These are phyloP conservation scores for Yarrowia sp. DNA, from an alignment of 805 yeast genomes.

Conservation along the genomic window DNA sequence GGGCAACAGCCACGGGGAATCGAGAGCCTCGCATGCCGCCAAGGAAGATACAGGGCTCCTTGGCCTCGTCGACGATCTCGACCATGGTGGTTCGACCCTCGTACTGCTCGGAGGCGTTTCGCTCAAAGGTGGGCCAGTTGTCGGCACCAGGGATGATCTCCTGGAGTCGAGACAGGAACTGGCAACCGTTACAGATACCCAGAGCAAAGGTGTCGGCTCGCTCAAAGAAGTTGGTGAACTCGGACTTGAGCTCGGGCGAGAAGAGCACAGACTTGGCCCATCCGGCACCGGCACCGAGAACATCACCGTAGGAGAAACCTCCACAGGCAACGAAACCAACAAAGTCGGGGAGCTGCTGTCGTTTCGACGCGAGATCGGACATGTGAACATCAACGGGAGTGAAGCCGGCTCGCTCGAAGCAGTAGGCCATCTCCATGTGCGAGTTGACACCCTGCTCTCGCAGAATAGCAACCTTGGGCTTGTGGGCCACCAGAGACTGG, in stretches of 20 bases:
- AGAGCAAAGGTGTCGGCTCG: conserved; percentile 92
- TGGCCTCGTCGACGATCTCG: conserved; percentile 62
- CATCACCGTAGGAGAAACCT: conserved; percentile 98
- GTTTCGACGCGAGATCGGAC: conserved; percentile 82
- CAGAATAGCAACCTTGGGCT: conserved; percentile 90
- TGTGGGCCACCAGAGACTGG: conserved; percentile 37
- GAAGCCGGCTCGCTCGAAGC: conserved; percentile 92
- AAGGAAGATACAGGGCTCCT: conserved; percentile 65
- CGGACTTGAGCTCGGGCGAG: conserved; percentile 70
- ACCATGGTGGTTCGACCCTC: conserved; percentile 93
- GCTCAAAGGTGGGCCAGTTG: conserved; percentile 93
- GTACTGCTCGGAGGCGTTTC: conserved; percentile 88
- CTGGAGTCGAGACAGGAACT: conserved; percentile 83
- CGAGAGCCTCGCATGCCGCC: conserved; percentile 90
- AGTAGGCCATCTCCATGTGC: conserved; percentile 97
- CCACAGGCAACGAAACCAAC: conserved; percentile 98
- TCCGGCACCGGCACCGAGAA: conserved; percentile 96
- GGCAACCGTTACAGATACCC: conserved; percentile 99
- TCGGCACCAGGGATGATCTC: conserved; percentile 89
- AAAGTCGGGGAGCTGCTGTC: conserved; percentile 63
- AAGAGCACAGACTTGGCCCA: conserved; percentile 97
- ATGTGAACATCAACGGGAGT: conserved; percentile 93
- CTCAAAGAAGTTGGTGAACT: conserved; percentile 78
- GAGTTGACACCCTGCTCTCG: conserved; percentile 99
- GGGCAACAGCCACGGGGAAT: conserved; percentile 96